phyloP scores from a whole-genome alignment of 1,284 basidiomycete genomes.

The Laetiporus sulphureus region DNA sequence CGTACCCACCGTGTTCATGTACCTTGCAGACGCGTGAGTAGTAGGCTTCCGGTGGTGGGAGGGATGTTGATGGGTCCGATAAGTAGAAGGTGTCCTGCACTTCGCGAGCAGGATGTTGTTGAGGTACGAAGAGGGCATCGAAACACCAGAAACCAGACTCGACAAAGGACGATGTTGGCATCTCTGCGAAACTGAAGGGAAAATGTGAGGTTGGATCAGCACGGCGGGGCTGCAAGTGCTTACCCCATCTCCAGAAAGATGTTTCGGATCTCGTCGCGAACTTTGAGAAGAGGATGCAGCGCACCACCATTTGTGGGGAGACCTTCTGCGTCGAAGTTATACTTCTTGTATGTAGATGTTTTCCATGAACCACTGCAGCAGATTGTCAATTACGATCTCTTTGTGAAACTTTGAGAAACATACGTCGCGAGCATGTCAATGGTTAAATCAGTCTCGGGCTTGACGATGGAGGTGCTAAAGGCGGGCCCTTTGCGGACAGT shows the following conservation, averaged over 20 bases:
- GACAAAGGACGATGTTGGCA: constrained; percentile 98
- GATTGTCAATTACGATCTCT: not conserved
- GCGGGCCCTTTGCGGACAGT: constrained; percentile 79
- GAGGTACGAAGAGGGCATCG: constrained; percentile 96
- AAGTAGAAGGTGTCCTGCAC: constrained; percentile 99
- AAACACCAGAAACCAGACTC: constrained; percentile 99
- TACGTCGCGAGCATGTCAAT: constrained; percentile 92
- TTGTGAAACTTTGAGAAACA: constrained; percentile 9
- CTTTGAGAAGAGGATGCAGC: constrained; percentile 94
- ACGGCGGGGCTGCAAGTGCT: constrained; percentile 17
- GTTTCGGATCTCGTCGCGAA: constrained; percentile 94
- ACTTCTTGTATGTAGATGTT: constrained; percentile 90
- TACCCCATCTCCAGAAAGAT: constrained; percentile 99
- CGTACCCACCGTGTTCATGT: constrained; percentile 89
- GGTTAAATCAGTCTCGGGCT: constrained; percentile 97
- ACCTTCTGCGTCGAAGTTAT: constrained; percentile 98
- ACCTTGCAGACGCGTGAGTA: constrained; percentile 85
- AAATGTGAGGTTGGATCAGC: not conserved
- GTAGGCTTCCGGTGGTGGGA: constrained; percentile 79
- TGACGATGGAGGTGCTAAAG: constrained; percentile 91
- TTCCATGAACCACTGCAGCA: constrained; percentile 81
- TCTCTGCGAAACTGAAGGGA: constrained; percentile 85
- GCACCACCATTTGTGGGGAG: constrained; percentile 85
- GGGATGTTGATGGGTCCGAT: constrained; percentile 77
- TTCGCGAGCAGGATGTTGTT: constrained; percentile 98